Percentiles rank a stretch among this genome's conserved stretches.
phyloP scores from a whole-genome alignment of 2,329 filamentous ascomycete species.

The Fusarium brachygibbosum region DNA sequence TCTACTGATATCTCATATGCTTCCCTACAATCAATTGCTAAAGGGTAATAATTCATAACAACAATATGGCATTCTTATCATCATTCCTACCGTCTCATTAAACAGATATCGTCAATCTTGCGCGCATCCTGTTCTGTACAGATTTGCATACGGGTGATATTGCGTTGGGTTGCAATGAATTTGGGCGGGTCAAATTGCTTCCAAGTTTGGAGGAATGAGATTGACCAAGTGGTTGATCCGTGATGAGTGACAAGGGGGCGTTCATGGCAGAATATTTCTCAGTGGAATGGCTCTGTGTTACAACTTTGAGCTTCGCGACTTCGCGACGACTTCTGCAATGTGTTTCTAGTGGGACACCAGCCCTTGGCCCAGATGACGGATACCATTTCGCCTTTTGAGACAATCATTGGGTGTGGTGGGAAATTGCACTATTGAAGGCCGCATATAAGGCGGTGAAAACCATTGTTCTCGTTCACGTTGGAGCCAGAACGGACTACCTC shows the following conservation, averaged over 20 bases:
- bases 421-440: slow-evolving; percentile 25
- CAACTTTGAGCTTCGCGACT: slow-evolving; percentile 21
- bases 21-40: not conserved
- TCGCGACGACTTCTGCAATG: slow-evolving; percentile 11
- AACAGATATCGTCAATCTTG: slow-evolving; percentile 6
- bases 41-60: not conserved
- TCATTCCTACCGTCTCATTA: slow-evolving; percentile 4
- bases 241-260: slow-evolving; percentile 20
- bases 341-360: slow-evolving; percentile 30
- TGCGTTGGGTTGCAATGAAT: slow-evolving; percentile 12
- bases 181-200: slow-evolving; percentile 18
- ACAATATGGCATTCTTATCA: not conserved
- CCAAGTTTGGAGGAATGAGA: slow-evolving; percentile 17
- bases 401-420: slow-evolving; percentile 27
- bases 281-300: slow-evolving; percentile 18
- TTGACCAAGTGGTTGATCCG: slow-evolving; percentile 35
- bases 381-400: slow-evolving; percentile 24
- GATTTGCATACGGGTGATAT: slow-evolving; percentile 7
- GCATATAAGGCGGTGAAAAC: slow-evolving; percentile 33
- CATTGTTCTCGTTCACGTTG: slow-evolving; percentile 8
- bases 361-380: slow-evolving; percentile 1
- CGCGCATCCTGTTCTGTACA: slow-evolving; percentile 4
- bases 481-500: not conserved
- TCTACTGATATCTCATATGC: not conserved
- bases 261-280: slow-evolving; percentile 14